Evolutionary conservation across 2,329 filamentous ascomycete species (phyloP), one percentile per base, ranked within the genome.

Genomic region (Cladorrhinum sp.): DNA sequence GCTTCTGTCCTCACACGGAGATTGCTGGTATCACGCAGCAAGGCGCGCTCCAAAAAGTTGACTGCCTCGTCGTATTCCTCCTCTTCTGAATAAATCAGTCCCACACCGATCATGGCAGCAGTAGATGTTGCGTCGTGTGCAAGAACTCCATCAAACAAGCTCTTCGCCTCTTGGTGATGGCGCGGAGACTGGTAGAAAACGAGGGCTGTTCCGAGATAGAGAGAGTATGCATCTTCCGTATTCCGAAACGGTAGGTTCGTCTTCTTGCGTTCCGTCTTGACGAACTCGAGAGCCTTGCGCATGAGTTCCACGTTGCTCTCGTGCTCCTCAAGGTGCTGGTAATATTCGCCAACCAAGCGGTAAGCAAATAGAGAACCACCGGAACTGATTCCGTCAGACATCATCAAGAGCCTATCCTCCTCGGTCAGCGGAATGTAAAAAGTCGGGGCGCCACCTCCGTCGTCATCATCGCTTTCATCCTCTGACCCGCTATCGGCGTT

Each of bases 31-130:
- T 96, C 91, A 23, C 90, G 85, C 65, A 86, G 73, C 24, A 96
- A 73, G 1, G 95, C 95, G 64, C 91, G 85, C 42, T 82, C 83
- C 12, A 99, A 77, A 69, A 96, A 97, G 26, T 89, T 84, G 42
- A 93, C 86, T 0, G 96, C 95, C 69, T 91, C 83, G 52, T 84
- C 80, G 69, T 91, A 97, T 64, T 98, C 90, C 69, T 96, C 89
- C 66, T 96, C 92, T 68, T 98, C 95, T 73, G 97, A 92, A 52
- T 93, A 88, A 46, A 99, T 94, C 23, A 98, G 76, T 1, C 95
- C 96, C 33, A 97, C 86, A 0, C 95, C 95, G 51, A 98, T 90
- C 63, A 99, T 79, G 2, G 93, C 93, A 28, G 86, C 78, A 0
- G 92, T 96, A 0, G 90, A 93, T 2, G 84, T 85, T 1, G 87